Evolutionary conservation across 169 alveolate species (phyloP).

Genomic region (Babesia ovis): DNA sequence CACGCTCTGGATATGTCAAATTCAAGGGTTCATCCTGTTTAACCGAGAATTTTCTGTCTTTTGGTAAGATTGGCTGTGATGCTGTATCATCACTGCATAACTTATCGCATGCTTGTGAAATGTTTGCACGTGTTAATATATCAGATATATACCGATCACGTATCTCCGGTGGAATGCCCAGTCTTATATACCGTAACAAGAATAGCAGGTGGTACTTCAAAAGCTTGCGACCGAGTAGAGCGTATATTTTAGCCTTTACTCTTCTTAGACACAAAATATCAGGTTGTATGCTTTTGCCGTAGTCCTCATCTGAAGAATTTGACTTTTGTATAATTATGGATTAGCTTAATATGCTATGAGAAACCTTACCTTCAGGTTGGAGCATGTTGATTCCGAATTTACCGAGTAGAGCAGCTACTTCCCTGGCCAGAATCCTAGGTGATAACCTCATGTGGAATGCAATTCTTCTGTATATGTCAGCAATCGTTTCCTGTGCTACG

Average conservation of each 20-base stretch:
- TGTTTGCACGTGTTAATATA: constrained; percentile 51
- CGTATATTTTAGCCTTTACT: constrained; percentile 38
- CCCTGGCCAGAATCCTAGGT: constrained; percentile 55
- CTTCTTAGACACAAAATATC: constrained; percentile 59
- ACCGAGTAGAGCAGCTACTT: constrained; percentile 65
- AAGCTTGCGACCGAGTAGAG: constrained; percentile 54
- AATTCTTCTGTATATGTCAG: constrained; percentile 48
- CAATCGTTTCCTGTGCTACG: constrained; percentile 57
- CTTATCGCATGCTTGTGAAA: constrained; percentile 54
- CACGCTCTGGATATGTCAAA: constrained; percentile 59
- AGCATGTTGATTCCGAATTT: constrained; percentile 59
- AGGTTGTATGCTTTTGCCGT: constrained; percentile 16
- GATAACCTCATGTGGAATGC: constrained; percentile 63
- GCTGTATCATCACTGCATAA: constrained; percentile 44
- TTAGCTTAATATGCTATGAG: not conserved
- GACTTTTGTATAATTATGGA: not conserved
- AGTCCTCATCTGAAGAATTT: constrained; percentile 39
- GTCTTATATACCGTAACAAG: constrained; percentile 52
- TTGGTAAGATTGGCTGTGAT: not conserved
- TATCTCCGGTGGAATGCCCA: constrained; percentile 75
- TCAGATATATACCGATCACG: constrained; percentile 66
- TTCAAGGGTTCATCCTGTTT: constrained; percentile 18
- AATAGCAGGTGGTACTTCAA: constrained; percentile 52
- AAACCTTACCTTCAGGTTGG: constrained; percentile 48
- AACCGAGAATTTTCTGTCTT: not conserved